Evolutionary conservation across 2,329 filamentous ascomycete genomes (phyloP).

Genomic region (Zymoseptoria tritici): DNA sequence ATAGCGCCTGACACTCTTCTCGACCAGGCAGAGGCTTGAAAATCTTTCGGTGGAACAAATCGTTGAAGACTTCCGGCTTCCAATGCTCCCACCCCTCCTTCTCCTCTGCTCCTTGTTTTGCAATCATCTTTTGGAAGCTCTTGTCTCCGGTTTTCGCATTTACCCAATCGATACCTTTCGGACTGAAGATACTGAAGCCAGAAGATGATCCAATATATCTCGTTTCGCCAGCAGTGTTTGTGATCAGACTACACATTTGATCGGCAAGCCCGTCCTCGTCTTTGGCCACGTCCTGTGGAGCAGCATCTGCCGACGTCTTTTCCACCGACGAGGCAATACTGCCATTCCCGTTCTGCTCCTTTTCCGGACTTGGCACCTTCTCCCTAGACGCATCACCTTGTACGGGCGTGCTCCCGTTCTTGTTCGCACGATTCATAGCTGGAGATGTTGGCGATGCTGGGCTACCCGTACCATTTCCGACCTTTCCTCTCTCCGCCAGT

Average conservation of each 20-base stretch:
- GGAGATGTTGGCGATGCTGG: constrained; percentile 24
- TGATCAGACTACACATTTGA: constrained; percentile 98
- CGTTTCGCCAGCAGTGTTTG: constrained; percentile 89
- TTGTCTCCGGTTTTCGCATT: constrained; percentile 95
- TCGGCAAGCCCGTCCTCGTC: constrained; percentile 71
- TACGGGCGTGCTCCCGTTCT: constrained; percentile 9
- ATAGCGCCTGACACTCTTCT: constrained; percentile 75
- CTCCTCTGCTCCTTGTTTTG: constrained; percentile 73
- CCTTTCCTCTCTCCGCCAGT: constrained; percentile 43
- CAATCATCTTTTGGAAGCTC: constrained; percentile 92
- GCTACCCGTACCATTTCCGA: constrained; percentile 27
- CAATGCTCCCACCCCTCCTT: constrained; percentile 95
- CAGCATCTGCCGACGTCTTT: constrained; percentile 6
- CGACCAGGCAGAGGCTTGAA: constrained; percentile 80
- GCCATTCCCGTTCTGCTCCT: background rate
- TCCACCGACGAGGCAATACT: background rate
- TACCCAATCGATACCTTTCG: constrained; percentile 96
- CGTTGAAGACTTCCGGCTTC: constrained; percentile 95
- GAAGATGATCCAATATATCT: constrained; percentile 96
- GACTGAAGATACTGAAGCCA: constrained; percentile 97
- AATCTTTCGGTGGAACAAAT: constrained; percentile 78
- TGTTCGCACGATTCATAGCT: constrained; percentile 6
- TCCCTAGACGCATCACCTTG: constrained; percentile 4
- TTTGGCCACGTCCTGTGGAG: constrained; percentile 3
- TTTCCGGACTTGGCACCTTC: constrained; percentile 1